Conservation (phyloP, 2,329 filamentous ascomycete species). For the Colletotrichum plurivorum region DNA sequence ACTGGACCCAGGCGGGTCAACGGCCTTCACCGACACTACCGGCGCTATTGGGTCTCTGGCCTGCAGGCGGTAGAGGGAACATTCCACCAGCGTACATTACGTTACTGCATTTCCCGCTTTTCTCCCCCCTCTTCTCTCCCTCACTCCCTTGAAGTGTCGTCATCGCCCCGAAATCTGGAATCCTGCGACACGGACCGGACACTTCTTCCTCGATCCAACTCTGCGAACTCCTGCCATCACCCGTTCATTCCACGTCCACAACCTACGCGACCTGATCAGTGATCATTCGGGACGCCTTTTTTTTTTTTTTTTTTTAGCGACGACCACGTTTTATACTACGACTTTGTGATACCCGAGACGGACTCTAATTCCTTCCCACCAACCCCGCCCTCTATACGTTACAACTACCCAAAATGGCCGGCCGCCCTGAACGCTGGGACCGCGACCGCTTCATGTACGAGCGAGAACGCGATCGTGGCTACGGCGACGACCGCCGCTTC, state of each 20-base stretch:
- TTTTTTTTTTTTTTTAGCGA: not conserved
- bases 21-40: constrained; percentile 39
- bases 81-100: constrained; percentile 13
- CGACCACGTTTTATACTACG: constrained; percentile 6
- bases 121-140: constrained; percentile 30
- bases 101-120: constrained; percentile 26
- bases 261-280: not conserved
- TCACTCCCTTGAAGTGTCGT: constrained; percentile 31
- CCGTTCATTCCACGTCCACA: constrained; percentile 30
- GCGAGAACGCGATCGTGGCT: constrained; percentile 59
- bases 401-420: constrained; percentile 41
- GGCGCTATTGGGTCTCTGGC: constrained; percentile 29
- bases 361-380: constrained; percentile 5
- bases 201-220: constrained; percentile 15
- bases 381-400: constrained; percentile 16
- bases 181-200: constrained; percentile 24
- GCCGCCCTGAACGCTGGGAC: constrained; percentile 66
- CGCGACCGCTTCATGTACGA: constrained; percentile 65
- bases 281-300: not conserved
- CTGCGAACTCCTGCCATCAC: constrained; percentile 30
- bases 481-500: constrained; percentile 64
- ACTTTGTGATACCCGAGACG: constrained; percentile 28
- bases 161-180: constrained; percentile 35
- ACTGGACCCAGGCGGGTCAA: constrained; percentile 36
- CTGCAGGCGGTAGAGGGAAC: constrained; percentile 23